Conservation (phyloP, 441 rosid genomes). For the Adansonia gregorii region DNA sequence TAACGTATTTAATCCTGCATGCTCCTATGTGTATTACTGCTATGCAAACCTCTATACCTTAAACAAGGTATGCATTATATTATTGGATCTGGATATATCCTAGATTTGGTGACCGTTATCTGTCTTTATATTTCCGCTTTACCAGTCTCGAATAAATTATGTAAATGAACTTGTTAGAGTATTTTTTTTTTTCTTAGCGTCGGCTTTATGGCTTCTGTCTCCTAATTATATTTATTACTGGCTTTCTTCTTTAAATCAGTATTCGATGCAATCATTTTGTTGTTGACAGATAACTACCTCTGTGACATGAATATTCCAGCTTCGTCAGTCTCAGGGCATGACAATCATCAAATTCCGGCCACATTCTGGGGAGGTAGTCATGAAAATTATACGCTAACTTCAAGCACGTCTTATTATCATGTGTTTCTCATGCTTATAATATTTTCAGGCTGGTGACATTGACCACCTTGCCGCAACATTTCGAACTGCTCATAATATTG, state of each 20-base stretch:
- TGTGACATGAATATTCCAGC: constrained; percentile 52
- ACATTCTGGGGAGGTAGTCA: constrained; percentile 91
- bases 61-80: constrained; percentile 67
- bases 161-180: neutral
- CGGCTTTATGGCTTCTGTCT: neutral
- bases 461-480: constrained; percentile 99
- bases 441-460: constrained; percentile 92
- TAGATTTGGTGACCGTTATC: constrained; percentile 1
- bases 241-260: neutral
- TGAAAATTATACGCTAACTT: constrained; percentile 23
- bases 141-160: neutral
- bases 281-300: constrained; percentile 25
- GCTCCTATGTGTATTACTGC: constrained; percentile 89
- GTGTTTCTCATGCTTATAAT: constrained; percentile 27
- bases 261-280: constrained; percentile 9
- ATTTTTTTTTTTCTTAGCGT: neutral
- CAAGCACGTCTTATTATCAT: constrained; percentile 14
- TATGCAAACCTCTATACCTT: constrained; percentile 89
- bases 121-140: neutral
- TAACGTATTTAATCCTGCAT: constrained; percentile 96
- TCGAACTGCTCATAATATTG: constrained; percentile 93
- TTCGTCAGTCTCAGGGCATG: constrained; percentile 98
- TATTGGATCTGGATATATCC: neutral
- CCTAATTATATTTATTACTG: neutral
- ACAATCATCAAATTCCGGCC: constrained; percentile 91